Conservation (phyloP, 768 basidiomycete species). For the Kwoniella dejecticola region DNA sequence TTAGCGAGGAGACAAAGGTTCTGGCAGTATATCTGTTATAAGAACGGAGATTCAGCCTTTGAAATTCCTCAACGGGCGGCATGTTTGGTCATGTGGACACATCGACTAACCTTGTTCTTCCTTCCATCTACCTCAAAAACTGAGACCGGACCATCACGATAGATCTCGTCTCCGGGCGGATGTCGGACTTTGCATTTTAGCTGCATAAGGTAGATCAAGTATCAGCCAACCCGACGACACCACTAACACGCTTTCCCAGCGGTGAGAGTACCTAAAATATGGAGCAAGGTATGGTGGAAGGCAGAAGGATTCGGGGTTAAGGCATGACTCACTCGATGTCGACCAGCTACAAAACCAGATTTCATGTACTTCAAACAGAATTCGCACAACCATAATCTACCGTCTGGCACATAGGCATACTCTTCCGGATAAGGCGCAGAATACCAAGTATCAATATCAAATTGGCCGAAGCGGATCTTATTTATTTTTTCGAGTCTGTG, state of each 20-base stretch:
- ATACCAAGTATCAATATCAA: slow-evolving; percentile 96
- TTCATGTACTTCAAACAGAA: slow-evolving; percentile 99
- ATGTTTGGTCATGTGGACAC: too few relatives aligned
- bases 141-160: slow-evolving; percentile 81
- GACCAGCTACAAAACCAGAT: slow-evolving; percentile 77
- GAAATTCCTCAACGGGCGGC: too few relatives aligned
- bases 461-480: slow-evolving; percentile 83
- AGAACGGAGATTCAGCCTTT: background rate
- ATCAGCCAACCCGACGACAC: too few relatives aligned
- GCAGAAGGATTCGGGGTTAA: background rate
- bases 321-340: slow-evolving; percentile 84
- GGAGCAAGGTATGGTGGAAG: too few relatives aligned
- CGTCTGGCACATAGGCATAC: slow-evolving; percentile 87
- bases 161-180: slow-evolving; percentile 98
- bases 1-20: slow-evolving; percentile 96
- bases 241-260: too few relatives aligned
- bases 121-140: slow-evolving; percentile 98
- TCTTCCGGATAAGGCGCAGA: slow-evolving; percentile 99
- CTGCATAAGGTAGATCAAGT: slow-evolving; percentile 57
- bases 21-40: slow-evolving; percentile 92
- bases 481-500: slow-evolving; percentile 62
- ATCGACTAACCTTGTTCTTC: slow-evolving; percentile 78
- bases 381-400: slow-evolving; percentile 93
- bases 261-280: too few relatives aligned
- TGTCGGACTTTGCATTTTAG: slow-evolving; percentile 92